These are phyloP conservation scores for Usnea hakonensis DNA, from an alignment of 495 filamentous ascomycete species.

Conservation along the genomic window DNA sequence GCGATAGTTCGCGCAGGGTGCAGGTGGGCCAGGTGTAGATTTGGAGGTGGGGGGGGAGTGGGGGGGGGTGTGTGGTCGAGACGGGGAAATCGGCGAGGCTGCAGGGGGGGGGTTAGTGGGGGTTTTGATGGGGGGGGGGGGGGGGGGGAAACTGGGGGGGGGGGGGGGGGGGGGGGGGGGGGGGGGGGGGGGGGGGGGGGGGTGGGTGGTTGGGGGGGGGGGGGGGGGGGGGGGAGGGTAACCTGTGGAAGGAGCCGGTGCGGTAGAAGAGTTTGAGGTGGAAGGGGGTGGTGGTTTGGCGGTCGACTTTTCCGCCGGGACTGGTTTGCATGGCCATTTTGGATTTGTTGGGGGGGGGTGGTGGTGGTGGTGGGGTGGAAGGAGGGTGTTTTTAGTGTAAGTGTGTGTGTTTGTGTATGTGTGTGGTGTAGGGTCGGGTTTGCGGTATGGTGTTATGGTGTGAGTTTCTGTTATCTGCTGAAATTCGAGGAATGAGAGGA, in stretches of 20 bases:
- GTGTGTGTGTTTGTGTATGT: neutral
- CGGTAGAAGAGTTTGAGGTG: constrained; percentile 86
- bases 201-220: constrained; percentile 23
- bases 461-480: no score
- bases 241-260: constrained; percentile 64
- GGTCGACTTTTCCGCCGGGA: constrained; percentile 45
- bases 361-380: neutral
- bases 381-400: neutral
- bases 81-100: constrained; percentile 61
- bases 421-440: neutral
- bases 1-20: constrained; percentile 73
- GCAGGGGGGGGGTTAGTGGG: constrained; percentile 14
- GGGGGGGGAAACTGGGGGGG: constrained; percentile 30
- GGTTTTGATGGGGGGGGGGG: constrained; percentile 26
- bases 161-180: constrained; percentile 26
- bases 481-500: no score
- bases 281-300: constrained; percentile 76
- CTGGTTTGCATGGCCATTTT: constrained; percentile 28
- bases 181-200: constrained; percentile 25
- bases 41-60: constrained; percentile 61
- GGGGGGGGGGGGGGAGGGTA: constrained; percentile 11
- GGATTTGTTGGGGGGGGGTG: neutral
- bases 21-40: constrained; percentile 87
- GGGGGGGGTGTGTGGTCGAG: constrained; percentile 44
- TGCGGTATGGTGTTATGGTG: no score